Percentiles rank a stretch among this genome's conserved stretches.
Conservation (phyloP, 139 green algal species). For the Coelastrella sp. region DNA sequence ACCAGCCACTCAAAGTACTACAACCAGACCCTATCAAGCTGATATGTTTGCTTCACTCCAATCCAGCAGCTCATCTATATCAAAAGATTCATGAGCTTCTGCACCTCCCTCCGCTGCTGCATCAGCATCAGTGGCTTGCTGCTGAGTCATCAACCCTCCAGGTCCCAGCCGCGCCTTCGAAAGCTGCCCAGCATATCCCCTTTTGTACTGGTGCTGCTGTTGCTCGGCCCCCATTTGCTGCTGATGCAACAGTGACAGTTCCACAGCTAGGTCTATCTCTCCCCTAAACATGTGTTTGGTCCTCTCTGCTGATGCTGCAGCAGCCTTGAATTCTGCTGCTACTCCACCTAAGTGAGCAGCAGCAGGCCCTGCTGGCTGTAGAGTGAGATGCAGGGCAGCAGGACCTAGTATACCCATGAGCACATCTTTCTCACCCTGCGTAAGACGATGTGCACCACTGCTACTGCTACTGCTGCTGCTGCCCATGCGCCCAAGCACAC, state of each 20-base stretch:
- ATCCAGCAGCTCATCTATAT: constrained; percentile 44
- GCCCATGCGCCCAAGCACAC: constrained; percentile 3
- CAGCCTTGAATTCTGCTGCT: background rate
- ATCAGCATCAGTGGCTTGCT: background rate
- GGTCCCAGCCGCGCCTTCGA: no score
- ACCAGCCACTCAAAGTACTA: no score
- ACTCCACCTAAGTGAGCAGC: background rate
- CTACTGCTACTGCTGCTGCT: constrained; percentile 20
- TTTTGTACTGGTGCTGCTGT: background rate
- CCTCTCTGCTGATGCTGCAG: background rate
- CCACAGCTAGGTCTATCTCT: constrained; percentile 15
- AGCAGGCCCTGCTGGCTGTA: constrained; percentile 19
- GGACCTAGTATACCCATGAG: background rate
- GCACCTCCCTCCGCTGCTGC: background rate
- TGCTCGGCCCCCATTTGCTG: no score
- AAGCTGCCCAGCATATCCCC: background rate
- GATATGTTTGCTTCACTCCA: constrained; percentile 39
- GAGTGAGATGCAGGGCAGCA: background rate
- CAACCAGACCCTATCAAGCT: no score
- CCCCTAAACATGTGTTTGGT: constrained; percentile 19
- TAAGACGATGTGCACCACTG: background rate
- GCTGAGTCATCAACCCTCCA: no score
- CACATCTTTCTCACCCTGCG: background rate
- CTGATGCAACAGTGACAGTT: constrained; percentile 23
- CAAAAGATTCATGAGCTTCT: constrained; percentile 29